phyloP scores from a whole-genome alignment of 148 eudicot genomes.

The Cornus florida region DNA sequence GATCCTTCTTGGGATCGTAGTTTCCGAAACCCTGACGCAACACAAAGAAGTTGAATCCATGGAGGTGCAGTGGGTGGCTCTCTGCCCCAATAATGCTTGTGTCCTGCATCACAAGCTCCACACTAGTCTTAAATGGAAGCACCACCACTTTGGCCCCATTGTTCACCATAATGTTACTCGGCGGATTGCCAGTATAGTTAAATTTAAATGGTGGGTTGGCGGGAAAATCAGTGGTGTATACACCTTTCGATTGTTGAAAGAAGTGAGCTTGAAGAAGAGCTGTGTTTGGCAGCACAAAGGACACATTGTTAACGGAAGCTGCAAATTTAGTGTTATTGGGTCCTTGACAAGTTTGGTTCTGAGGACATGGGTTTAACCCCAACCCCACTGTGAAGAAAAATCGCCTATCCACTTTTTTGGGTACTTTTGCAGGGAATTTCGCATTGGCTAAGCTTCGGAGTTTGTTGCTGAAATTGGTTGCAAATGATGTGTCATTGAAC shows the following conservation, averaged over 20 bases:
- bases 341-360: slow-evolving; percentile 54
- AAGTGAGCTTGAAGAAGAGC: slow-evolving; percentile 64
- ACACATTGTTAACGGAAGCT: slow-evolving; percentile 58
- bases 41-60: slow-evolving; percentile 69
- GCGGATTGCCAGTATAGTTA: slow-evolving; percentile 65
- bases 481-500: slow-evolving; percentile 24
- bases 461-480: slow-evolving; percentile 17
- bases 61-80: slow-evolving; percentile 68
- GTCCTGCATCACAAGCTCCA: slow-evolving; percentile 67
- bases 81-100: slow-evolving; percentile 65
- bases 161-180: slow-evolving; percentile 40
- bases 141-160: slow-evolving; percentile 54
- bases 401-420: slow-evolving; percentile 16
- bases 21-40: slow-evolving; percentile 74
- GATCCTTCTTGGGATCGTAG: slow-evolving; percentile 52
- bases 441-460: slow-evolving; percentile 26
- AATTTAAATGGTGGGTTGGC: slow-evolving; percentile 38
- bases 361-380: slow-evolving; percentile 20
- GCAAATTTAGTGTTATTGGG: slow-evolving; percentile 53
- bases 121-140: slow-evolving; percentile 49
- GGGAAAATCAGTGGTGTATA: slow-evolving; percentile 53
- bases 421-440: slow-evolving; percentile 27
- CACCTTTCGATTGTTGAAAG: slow-evolving; percentile 37
- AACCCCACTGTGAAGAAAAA: slow-evolving; percentile 36
- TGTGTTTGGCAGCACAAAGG: slow-evolving; percentile 54